Conservation (phyloP, 768 basidiomycete genomes). For the Candolleomyces aberdarensis region DNA sequence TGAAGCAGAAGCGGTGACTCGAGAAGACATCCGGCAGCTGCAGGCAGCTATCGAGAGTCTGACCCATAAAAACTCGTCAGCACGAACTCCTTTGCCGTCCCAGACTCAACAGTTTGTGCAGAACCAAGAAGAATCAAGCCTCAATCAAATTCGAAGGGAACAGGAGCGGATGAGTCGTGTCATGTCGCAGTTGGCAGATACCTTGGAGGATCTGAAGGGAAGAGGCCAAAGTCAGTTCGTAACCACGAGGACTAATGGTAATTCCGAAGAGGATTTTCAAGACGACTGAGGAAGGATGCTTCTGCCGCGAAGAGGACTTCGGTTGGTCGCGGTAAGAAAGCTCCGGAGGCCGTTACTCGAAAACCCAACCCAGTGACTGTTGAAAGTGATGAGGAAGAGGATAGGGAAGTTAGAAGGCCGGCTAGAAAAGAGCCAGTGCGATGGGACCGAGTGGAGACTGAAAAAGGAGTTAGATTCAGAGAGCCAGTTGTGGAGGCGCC, state of each 20-base stretch:
- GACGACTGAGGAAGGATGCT: constrained; percentile 1
- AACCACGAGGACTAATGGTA: too few species aligned
- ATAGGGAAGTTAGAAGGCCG: neutral
- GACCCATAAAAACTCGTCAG: neutral
- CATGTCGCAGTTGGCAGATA: neutral
- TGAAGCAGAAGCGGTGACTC: neutral
- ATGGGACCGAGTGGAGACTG: neutral
- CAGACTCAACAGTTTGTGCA: neutral
- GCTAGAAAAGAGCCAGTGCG: neutral
- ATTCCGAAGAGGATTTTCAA: constrained; percentile 4
- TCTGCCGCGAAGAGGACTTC: neutral
- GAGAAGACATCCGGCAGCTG: too few species aligned
- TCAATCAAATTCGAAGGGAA: neutral
- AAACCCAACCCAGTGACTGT: neutral
- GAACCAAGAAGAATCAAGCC: too few species aligned
- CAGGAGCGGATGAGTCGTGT: neutral
- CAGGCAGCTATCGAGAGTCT: neutral
- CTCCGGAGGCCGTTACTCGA: neutral
- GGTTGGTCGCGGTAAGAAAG: neutral
- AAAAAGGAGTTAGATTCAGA: neutral
- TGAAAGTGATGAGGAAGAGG: neutral
- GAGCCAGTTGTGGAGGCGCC: neutral
- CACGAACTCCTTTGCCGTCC: neutral
- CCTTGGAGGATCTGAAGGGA: neutral
- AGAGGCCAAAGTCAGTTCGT: neutral